Conservation (phyloP, 169 alveolate species). For the Eimeria sp. region DNA sequence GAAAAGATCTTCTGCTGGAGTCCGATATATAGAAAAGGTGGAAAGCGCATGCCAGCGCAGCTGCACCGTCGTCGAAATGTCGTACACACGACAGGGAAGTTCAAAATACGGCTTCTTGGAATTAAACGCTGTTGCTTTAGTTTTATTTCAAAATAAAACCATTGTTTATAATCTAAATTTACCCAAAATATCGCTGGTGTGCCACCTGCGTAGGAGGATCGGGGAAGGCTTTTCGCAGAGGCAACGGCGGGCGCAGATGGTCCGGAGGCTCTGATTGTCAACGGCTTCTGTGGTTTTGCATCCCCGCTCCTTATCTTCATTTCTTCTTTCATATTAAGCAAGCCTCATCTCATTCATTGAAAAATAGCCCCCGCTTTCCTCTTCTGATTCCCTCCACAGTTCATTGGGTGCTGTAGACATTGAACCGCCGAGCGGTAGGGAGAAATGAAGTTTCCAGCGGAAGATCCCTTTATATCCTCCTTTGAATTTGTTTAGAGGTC, state of each 20-base stretch:
- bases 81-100: background rate
- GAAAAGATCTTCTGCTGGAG: background rate
- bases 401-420: background rate
- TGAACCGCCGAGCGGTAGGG: background rate
- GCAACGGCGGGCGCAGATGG: conserved; percentile 8
- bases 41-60: background rate
- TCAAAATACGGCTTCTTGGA: background rate
- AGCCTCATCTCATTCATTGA: background rate
- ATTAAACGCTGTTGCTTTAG: background rate
- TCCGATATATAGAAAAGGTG: background rate
- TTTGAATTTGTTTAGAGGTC: background rate
- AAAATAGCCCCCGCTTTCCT: background rate
- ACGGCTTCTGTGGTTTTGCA: background rate
- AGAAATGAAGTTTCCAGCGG: background rate
- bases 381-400: background rate
- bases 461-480: background rate
- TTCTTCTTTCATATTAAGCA: background rate
- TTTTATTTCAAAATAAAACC: background rate
- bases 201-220: background rate
- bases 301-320: background rate
- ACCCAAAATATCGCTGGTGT: background rate
- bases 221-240: background rate
- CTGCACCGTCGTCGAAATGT: background rate
- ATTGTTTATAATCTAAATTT: background rate
- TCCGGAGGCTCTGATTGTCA: background rate